Percentiles rank a stretch among this genome's conserved stretches.
Evolutionary conservation across 116 monocot genomes (phyloP).

Genomic region (Phalaenopsis hybrid): DNA sequence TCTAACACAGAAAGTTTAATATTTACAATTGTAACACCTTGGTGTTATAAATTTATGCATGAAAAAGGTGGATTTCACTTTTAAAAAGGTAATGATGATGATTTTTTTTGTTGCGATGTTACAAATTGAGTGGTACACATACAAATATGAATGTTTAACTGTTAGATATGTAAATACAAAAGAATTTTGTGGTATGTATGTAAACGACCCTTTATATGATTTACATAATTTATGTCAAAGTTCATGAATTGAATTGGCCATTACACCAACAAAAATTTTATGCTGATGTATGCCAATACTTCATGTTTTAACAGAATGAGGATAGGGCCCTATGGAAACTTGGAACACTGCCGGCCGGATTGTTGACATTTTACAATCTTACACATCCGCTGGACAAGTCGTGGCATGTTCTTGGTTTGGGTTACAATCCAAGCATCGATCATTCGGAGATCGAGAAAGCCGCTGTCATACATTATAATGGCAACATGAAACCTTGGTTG

Average conservation of each 20-base stretch:
- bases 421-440: constrained; percentile 36
- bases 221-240: neutral
- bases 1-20: too few species aligned
- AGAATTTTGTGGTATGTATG: too few species aligned
- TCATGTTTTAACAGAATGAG: constrained; percentile 17
- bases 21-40: too few species aligned
- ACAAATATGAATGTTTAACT: too few species aligned
- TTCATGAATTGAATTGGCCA: neutral
- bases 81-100: too few species aligned
- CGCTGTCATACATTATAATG: constrained; percentile 38
- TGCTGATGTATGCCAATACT: neutral
- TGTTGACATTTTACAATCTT: constrained; percentile 35
- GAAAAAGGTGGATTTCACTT: too few species aligned
- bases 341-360: constrained; percentile 37
- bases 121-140: too few species aligned
- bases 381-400: constrained; percentile 36
- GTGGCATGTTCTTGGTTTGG: constrained; percentile 46
- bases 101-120: too few species aligned
- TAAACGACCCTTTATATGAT: too few species aligned
- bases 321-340: constrained; percentile 35
- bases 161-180: too few species aligned
- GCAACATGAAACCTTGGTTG: constrained; percentile 46
- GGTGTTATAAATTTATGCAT: too few species aligned
- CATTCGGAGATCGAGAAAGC: constrained; percentile 32
- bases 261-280: neutral